Conservation (phyloP, 1,139 yeast genomes). For the Taphrina sp. region DNA sequence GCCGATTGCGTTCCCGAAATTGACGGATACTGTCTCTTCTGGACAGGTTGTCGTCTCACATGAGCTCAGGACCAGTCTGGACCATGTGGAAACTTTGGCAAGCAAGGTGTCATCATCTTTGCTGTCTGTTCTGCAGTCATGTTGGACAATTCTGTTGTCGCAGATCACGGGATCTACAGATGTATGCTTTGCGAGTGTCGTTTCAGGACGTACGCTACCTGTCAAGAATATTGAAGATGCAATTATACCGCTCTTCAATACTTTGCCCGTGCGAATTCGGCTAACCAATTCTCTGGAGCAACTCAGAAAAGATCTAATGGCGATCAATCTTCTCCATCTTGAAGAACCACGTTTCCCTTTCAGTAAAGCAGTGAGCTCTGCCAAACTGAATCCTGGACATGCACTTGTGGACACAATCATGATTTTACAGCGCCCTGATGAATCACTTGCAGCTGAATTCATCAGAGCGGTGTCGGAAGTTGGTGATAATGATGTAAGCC, state of each 20-base stretch:
- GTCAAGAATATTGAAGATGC: conserved; percentile 33
- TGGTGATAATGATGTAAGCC: conserved; percentile 29
- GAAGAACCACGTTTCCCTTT: conserved; percentile 35
- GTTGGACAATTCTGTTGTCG: conserved; percentile 14
- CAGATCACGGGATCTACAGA: conserved; percentile 34
- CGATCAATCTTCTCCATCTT: not conserved
- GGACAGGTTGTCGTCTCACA: not conserved
- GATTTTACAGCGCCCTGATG: conserved; percentile 34
- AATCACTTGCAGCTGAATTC: not conserved
- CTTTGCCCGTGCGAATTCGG: conserved; percentile 36
- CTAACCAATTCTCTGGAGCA: conserved; percentile 1
- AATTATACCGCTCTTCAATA: conserved; percentile 37
- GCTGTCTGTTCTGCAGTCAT: conserved; percentile 13
- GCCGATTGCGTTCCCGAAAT: conserved; percentile 6
- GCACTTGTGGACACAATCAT: conserved; percentile 37
- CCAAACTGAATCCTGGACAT: not conserved
- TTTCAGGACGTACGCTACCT: conserved; percentile 34
- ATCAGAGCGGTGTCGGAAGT: conserved; percentile 8
- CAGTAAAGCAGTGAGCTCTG: conserved; percentile 11
- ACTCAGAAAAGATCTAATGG: conserved; percentile 17
- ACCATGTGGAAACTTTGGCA: not conserved
- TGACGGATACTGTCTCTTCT: not conserved
- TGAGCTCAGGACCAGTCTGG: conserved; percentile 1
- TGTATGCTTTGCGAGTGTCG: conserved; percentile 37
- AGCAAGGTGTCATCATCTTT: not conserved